These are phyloP conservation scores for Pistacia vera DNA, from an alignment of 345 rosid genomes.

Conservation along the genomic window DNA sequence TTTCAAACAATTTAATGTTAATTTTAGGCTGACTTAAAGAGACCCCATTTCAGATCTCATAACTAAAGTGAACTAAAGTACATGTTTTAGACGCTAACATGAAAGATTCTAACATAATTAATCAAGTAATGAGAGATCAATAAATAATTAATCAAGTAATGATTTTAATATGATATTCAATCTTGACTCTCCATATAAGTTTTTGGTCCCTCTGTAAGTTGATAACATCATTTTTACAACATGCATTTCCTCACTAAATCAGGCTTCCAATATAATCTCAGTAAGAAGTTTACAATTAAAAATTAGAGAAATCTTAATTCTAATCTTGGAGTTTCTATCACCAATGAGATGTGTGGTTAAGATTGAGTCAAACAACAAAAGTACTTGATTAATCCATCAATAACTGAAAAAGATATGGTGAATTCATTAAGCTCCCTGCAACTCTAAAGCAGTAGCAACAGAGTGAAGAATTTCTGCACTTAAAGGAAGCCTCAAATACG, in stretches of 20 bases:
- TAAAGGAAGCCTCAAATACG: not conserved
- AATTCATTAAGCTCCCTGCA: not conserved
- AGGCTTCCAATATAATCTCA: not conserved
- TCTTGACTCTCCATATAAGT: not conserved
- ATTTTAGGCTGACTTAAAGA: not conserved
- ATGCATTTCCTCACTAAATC: not conserved
- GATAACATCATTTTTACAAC: not conserved
- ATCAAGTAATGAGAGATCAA: not conserved
- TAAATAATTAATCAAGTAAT: not conserved
- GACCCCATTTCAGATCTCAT: not conserved
- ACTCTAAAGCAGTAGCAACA: not conserved
- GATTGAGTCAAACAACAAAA: not conserved
- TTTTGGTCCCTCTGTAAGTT: not conserved
- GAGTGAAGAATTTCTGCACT: not conserved
- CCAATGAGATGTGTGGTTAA: not conserved
- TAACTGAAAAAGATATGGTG: not conserved
- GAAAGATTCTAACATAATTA: not conserved
- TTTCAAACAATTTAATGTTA: not conserved
- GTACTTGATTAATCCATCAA: not conserved
- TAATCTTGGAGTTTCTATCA: not conserved
- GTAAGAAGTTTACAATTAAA: not conserved
- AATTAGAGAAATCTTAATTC: not conserved
- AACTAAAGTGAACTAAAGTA: not conserved
- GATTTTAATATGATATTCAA: not conserved
- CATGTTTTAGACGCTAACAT: not conserved